Evolutionary conservation across 768 basidiomycete species (phyloP), one percentile per base, ranked within the genome.

Genomic region (Fomitopsis pulvina): DNA sequence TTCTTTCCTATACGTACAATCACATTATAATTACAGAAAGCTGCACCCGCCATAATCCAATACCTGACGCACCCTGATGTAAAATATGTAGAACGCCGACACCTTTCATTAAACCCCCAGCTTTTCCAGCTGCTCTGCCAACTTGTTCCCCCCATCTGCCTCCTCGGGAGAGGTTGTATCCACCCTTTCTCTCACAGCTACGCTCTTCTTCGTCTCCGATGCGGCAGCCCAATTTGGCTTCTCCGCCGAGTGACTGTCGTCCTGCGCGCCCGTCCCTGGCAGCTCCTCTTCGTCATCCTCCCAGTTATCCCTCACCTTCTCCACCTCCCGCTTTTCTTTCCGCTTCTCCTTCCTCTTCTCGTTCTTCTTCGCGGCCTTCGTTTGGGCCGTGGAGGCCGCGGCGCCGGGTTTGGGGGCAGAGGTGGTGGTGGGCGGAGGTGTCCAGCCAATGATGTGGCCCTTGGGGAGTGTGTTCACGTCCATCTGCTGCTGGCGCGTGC

Each of bases 401-500:
- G 30, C 45, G 34, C 34, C 56, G 9, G 53, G 50, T 24, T 48
- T 55, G 21, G 69, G 61, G 4, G 70, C 57, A 24, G 75, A 48
- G 6, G 54, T 51, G 26, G 52, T 52, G 37, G 45, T 66, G 1
- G 80, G 68, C 12, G 85, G 79, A 24, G 88, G 77, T 11, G 76
- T 69, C 88, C 89, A 90, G 39, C 92, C 87, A 49, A 90, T 72
- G 58, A 92, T 81, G 60, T 87, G 84, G n/a, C 87, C 85, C 64
- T 87, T 86, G 27, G 87, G 82, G 4, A 87, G 67, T 2, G 76
- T 55, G 55, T 67, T 76, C 22, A 75, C 66, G 51, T 91, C 90
- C 72, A 81, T 76, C 62, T 83, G 80, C 45, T 81, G 75, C 63
- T 91, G 88, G 46, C 82, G 80, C 40, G 81, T 78, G 37, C 87